These are phyloP conservation scores for Begonia loranthoides DNA, from an alignment of 306 rosid species.

Conservation along the genomic window DNA sequence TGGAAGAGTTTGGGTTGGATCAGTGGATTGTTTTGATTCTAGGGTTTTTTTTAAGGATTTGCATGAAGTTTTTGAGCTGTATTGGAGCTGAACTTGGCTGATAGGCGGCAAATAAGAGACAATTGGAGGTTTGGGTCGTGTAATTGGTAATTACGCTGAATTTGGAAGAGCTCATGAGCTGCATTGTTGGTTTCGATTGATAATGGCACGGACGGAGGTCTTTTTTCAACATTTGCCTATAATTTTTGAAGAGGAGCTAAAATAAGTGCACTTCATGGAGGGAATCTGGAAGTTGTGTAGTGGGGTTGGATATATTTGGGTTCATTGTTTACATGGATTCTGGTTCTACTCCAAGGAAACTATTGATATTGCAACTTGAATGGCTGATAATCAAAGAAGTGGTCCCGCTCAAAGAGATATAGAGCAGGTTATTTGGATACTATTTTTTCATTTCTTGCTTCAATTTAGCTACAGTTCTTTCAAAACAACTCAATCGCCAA, in stretches of 20 bases:
- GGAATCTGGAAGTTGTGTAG: conserved; percentile 26
- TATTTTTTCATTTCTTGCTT: conserved; percentile 7
- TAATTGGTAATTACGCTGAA: conserved; percentile 10
- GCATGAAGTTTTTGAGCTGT: conserved; percentile 17
- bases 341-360: conserved; percentile 36
- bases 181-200: conserved; percentile 14
- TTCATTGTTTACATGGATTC: conserved; percentile 51
- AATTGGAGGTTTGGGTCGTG: conserved; percentile 8
- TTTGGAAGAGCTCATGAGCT: conserved; percentile 22
- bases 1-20: conserved; percentile 11
- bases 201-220: conserved; percentile 37
- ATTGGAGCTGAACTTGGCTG: conserved; percentile 26
- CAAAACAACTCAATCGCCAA: too few relatives aligned
- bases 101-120: conserved; percentile 12
- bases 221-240: conserved; percentile 3
- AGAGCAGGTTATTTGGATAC: conserved; percentile 48
- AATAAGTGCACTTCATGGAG: conserved; percentile 41
- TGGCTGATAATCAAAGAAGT: conserved; percentile 73
- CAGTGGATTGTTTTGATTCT: conserved; percentile 13
- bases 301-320: conserved; percentile 28
- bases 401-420: conserved; percentile 56
- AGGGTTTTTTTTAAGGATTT: conserved; percentile 33
- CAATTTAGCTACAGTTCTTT: not conserved
- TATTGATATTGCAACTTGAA: conserved; percentile 57
- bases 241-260: conserved; percentile 13